phyloP scores from a whole-genome alignment of 2,329 filamentous ascomycete genomes.

The Exophiala oligosperma region DNA sequence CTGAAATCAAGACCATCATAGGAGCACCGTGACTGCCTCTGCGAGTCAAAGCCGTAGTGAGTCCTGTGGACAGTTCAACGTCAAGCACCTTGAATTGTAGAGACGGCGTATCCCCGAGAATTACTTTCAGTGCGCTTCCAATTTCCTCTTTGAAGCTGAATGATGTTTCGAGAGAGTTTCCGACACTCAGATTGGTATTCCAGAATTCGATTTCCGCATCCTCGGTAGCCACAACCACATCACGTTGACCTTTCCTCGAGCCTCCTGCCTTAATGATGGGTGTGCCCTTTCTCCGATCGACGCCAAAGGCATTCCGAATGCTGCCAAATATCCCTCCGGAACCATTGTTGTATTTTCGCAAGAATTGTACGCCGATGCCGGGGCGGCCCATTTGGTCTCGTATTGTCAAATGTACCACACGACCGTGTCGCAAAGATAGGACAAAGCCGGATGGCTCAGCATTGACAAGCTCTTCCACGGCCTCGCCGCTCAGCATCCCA shows the following conservation, averaged over 20 bases:
- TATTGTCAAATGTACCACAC: slow-evolving; percentile 81
- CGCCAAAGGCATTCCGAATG: slow-evolving; percentile 72
- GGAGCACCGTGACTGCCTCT: slow-evolving; percentile 46
- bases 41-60: slow-evolving; percentile 24
- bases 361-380: slow-evolving; percentile 72
- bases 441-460: slow-evolving; percentile 87
- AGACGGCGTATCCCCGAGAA: slow-evolving; percentile 41
- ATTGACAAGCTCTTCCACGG: slow-evolving; percentile 73
- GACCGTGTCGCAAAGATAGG: slow-evolving; percentile 78
- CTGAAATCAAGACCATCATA: slow-evolving; percentile 62
- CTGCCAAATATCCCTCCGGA: slow-evolving; percentile 76
- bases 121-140: slow-evolving; percentile 52
- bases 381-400: slow-evolving; percentile 86
- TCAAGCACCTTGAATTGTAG: slow-evolving; percentile 71
- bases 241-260: slow-evolving; percentile 76
- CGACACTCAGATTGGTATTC: slow-evolving; percentile 85
- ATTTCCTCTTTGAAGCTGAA: slow-evolving; percentile 69
- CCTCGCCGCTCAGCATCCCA: slow-evolving; percentile 76
- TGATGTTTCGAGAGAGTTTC: slow-evolving; percentile 72
- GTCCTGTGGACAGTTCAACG: slow-evolving; percentile 49
- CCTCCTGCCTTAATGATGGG: slow-evolving; percentile 73
- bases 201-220: slow-evolving; percentile 79
- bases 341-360: slow-evolving; percentile 63
- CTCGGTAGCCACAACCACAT: slow-evolving; percentile 75
- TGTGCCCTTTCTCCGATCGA: slow-evolving; percentile 72